phyloP scores from a whole-genome alignment of 202 grass and related monocot species.

The Carex sylvatica region DNA sequence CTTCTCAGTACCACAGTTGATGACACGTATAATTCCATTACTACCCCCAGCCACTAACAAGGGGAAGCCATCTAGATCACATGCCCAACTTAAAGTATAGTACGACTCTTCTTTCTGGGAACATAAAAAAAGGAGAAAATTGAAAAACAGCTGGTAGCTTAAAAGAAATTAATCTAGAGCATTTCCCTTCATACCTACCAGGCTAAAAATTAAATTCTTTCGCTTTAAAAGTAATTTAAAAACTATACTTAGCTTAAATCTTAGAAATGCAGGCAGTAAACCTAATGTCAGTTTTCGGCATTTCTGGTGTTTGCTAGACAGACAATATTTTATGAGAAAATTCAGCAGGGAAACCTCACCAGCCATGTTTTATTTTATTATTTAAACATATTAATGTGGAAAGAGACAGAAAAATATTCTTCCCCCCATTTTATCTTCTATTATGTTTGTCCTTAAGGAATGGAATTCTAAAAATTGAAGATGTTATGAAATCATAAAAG shows the following conservation, averaged over 20 bases:
- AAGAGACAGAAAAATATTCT: not conserved
- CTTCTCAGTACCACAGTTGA: constrained; percentile 83
- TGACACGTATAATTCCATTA: constrained; percentile 80
- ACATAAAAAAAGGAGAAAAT: not conserved
- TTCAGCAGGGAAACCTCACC: not conserved
- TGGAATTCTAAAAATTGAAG: not conserved
- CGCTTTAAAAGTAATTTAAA: not conserved
- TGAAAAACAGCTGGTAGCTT: not conserved
- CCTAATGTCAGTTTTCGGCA: not conserved
- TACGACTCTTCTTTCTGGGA: constrained; percentile 87
- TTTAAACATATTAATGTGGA: constrained; percentile 1
- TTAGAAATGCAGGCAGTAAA: not conserved
- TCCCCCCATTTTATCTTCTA: not conserved
- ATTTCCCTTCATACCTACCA: not conserved
- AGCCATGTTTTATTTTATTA: not conserved
- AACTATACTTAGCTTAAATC: not conserved
- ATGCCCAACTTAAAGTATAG: constrained; percentile 95
- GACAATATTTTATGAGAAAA: not conserved
- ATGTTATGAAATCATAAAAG: not conserved
- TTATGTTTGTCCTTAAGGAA: constrained; percentile 14
- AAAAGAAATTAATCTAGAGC: not conserved
- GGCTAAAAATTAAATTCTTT: not conserved
- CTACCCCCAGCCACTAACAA: constrained; percentile 86
- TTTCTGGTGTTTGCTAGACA: not conserved
- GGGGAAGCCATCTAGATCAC: constrained; percentile 67